phyloP scores from a whole-genome alignment of 2,329 filamentous ascomycete genomes.

The Emericellopsis atlantica region DNA sequence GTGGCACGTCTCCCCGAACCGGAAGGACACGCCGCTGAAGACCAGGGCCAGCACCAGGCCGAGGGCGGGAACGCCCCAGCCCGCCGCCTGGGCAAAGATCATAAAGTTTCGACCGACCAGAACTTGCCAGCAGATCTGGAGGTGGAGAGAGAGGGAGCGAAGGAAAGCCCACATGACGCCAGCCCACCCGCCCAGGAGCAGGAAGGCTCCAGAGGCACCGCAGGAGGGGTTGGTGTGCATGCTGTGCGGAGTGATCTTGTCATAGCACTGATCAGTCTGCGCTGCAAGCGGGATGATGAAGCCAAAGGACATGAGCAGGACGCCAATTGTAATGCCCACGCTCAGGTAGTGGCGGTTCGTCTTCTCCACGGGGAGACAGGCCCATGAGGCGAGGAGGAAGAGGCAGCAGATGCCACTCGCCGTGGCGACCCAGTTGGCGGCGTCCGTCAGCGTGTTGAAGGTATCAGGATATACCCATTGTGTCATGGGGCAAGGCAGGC shows the following conservation, averaged over 20 bases:
- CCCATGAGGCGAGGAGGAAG: conserved; percentile 71
- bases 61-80: conserved; percentile 73
- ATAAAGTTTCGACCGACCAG: conserved; percentile 83
- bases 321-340: conserved; percentile 67
- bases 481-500: conserved; percentile 78
- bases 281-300: conserved; percentile 81
- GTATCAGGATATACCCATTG: conserved; percentile 58
- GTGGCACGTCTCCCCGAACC: conserved; percentile 84
- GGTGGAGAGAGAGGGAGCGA: conserved; percentile 78
- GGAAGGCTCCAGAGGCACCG: conserved; percentile 74
- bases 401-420: conserved; percentile 57
- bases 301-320: conserved; percentile 71
- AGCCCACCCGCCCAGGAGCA: conserved; percentile 76
- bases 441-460: conserved; percentile 45
- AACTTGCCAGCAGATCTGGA: conserved; percentile 97
- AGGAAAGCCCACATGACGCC: conserved; percentile 87
- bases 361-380: conserved; percentile 70
- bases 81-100: conserved; percentile 65
- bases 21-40: conserved; percentile 85
- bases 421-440: conserved; percentile 76
- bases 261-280: conserved; percentile 70
- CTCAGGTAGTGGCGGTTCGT: conserved; percentile 89
- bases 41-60: conserved; percentile 67
- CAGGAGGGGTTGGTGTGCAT: conserved; percentile 76
- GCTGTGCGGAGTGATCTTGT: conserved; percentile 84